Percentiles rank a stretch among this genome's conserved stretches.
Evolutionary conservation across 2,329 filamentous ascomycete genomes (phyloP).

Genomic region (Aspergillus viridinutans): DNA sequence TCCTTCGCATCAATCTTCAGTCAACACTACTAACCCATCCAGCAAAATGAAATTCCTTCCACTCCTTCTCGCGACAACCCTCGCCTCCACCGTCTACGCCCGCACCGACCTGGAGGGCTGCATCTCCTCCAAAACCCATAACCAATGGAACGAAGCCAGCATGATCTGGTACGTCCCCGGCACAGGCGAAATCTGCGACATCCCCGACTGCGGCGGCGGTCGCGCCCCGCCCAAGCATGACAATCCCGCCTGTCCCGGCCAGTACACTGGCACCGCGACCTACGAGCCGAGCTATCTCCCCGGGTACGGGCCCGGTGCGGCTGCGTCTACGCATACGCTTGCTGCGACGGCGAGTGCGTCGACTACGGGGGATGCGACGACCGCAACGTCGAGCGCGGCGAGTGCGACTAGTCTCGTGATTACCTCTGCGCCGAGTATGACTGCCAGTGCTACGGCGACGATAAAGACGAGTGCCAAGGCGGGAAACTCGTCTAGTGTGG

Average conservation of each 20-base stretch:
- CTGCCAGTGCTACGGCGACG: background rate
- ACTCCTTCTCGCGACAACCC: conserved; percentile 16
- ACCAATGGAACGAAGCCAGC: conserved; percentile 24
- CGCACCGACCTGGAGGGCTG: conserved; percentile 24
- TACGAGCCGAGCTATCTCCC: conserved; percentile 20
- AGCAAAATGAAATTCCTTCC: conserved; percentile 18
- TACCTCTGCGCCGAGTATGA: background rate
- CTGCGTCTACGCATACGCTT: conserved; percentile 5
- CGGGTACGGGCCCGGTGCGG: conserved; percentile 19
- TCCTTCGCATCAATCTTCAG: background rate
- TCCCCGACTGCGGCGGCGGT: conserved; percentile 65
- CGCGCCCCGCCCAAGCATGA: conserved; percentile 60
- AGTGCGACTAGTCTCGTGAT: background rate
- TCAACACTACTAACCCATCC: conserved; percentile 1
- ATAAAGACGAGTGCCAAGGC: background rate
- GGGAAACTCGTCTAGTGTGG: background rate
- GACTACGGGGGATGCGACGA: background rate
- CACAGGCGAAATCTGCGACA: conserved; percentile 60
- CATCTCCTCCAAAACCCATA: conserved; percentile 20
- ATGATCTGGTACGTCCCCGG: conserved; percentile 56
- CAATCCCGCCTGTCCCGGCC: conserved; percentile 54
- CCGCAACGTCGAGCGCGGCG: background rate
- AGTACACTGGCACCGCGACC: conserved; percentile 22
- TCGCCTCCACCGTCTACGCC: conserved; percentile 14
- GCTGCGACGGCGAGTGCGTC: background rate